These are phyloP conservation scores for Purpureocillium lavendulum DNA, from an alignment of 2,329 filamentous ascomycete species.

Conservation along the genomic window DNA sequence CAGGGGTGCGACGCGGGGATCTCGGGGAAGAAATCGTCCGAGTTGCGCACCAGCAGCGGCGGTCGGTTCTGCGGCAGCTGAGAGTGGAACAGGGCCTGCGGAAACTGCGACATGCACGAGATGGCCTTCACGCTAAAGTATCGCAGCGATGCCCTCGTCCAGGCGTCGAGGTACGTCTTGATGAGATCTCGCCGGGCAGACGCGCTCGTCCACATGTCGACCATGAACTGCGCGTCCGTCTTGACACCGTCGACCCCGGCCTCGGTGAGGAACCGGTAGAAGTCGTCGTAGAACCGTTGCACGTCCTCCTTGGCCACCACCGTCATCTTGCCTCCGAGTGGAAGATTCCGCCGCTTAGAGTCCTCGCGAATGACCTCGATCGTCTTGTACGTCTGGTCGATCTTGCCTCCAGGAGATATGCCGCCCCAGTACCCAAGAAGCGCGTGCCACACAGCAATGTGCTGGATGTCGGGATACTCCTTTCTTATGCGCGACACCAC, in stretches of 20 bases:
- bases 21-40: constrained; percentile 85
- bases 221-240: constrained; percentile 84
- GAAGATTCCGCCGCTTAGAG: constrained; percentile 34
- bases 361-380: constrained; percentile 46
- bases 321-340: constrained; percentile 56
- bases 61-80: constrained; percentile 72
- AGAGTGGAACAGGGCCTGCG: constrained; percentile 77
- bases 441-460: constrained; percentile 93
- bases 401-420: constrained; percentile 63
- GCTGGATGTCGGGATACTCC: constrained; percentile 63
- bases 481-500: constrained; percentile 61
- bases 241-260: constrained; percentile 82
- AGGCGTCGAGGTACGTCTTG: constrained; percentile 73
- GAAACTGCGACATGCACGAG: constrained; percentile 90
- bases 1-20: constrained; percentile 76
- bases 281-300: constrained; percentile 74
- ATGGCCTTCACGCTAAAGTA: constrained; percentile 74
- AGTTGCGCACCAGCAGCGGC: constrained; percentile 71
- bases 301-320: constrained; percentile 70
- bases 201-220: constrained; percentile 66
- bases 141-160: constrained; percentile 68
- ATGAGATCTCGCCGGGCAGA: constrained; percentile 64
- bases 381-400: constrained; percentile 75
- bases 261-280: constrained; percentile 71
- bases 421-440: constrained; percentile 88